Evolutionary conservation across 768 basidiomycete species (phyloP), one percentile per base, ranked within the genome.

Genomic region (Rhizopogon rudus): DNA sequence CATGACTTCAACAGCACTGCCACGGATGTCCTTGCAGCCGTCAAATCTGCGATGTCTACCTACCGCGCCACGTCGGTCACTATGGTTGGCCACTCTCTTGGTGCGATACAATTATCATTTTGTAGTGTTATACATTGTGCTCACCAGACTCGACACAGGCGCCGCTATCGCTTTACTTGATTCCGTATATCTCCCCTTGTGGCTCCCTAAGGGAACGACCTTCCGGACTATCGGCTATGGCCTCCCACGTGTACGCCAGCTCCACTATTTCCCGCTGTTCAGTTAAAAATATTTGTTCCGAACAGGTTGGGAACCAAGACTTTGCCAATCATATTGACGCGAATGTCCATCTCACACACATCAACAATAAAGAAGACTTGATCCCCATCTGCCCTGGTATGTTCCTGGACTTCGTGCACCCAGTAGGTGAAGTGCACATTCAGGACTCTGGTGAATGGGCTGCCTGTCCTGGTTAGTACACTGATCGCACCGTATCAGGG

Each of bases 281-380:
- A 14, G n/a, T 16, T 40, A 25, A 22, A 12, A 33, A 29, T 22
- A 33, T 17, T 29, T 54, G 16, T 25, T 33, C 16, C 25, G 13
- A 49, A 54, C 49, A 77, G 71, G 73, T 76, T 57, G 83, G 85
- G 12, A 85, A 86, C 66, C 75, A 79, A 62, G 81, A 73, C 2
- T 87, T 85, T 56, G 83, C 83, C 1, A 60, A 82, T 60, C 79
- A 78, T 60, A 76, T 84, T 48, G 80, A 84, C 57, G 66, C 73
- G 10, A 67, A 79, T 43, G 44, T 72, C 40, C 57, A 68, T 12
- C 60, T 83, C 44, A 82, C 75, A 3, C 83, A 79, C 56, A 75
- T 86, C 64, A 84, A 79, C 64, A 85, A 86, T 67, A 44, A 66
- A 56, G 53, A 72, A 51, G 77, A 79, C 52, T 64, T 69, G 0